A percentile compares a stretch with the other conserved stretches of the same genome.
Conservation (phyloP, 1,284 basidiomycete genomes). For the Tilletia caries region DNA sequence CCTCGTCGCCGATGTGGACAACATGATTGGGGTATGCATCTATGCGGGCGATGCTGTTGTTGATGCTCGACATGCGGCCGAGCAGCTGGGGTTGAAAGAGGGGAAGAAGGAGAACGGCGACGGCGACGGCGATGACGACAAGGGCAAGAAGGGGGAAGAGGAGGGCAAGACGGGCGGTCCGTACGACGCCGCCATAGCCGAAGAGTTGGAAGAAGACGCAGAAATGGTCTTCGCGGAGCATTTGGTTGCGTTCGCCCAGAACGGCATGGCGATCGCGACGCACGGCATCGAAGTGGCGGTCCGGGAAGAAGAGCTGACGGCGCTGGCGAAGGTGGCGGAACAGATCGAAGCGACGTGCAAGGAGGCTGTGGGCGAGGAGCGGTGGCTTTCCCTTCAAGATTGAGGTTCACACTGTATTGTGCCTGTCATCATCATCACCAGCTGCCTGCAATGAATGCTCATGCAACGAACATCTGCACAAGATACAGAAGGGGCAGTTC, state of each 20-base stretch:
- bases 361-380: neutral
- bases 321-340: neutral
- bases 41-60: neutral
- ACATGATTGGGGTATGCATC: neutral
- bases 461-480: too few relatives aligned
- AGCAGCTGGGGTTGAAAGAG: neutral
- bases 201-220: neutral
- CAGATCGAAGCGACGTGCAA: neutral
- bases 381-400: too few relatives aligned
- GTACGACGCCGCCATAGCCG: neutral
- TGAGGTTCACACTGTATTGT: too few relatives aligned
- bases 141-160: neutral
- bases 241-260: neutral
- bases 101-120: neutral
- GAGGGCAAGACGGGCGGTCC: neutral
- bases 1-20: neutral
- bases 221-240: neutral
- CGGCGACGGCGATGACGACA: neutral
- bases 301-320: neutral
- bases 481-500: too few relatives aligned
- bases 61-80: neutral
- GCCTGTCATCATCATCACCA: too few relatives aligned
- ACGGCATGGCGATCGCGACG: neutral
- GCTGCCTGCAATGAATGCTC: too few relatives aligned
- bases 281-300: neutral